Percentiles rank a stretch among this genome's conserved stretches.
phyloP scores from a whole-genome alignment of 176 grass and related monocot species.

The Oryza australiensis region DNA sequence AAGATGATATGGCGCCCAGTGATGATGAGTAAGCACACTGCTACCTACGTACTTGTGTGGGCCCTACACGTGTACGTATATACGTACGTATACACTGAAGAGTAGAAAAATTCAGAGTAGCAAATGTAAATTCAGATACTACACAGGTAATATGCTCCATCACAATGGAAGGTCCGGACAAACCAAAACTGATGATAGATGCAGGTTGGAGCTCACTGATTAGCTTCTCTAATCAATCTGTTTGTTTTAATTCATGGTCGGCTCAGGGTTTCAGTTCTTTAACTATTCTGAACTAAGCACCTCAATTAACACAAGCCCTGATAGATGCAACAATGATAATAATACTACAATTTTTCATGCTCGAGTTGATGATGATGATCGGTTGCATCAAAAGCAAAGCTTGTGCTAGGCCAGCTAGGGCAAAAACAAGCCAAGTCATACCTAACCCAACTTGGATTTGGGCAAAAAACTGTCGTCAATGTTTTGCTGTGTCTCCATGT shows the following conservation, averaged over 20 bases:
- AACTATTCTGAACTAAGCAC: neutral
- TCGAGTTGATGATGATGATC: slow-evolving; percentile 10
- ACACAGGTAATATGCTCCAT: neutral
- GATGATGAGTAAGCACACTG: neutral
- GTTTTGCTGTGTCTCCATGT: neutral
- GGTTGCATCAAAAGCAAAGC: neutral
- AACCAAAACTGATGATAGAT: neutral
- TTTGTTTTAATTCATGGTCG: neutral
- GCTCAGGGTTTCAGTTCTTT: neutral
- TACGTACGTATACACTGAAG: neutral
- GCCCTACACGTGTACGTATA: neutral
- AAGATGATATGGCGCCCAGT: neutral
- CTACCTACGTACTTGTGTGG: neutral
- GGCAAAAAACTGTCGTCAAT: neutral
- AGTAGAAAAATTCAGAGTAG: neutral
- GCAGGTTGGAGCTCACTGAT: neutral
- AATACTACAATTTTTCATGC: neutral
- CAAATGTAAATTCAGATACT: neutral
- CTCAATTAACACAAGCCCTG: neutral
- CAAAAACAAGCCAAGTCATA: slow-evolving; percentile 15
- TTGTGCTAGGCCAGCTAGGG: neutral
- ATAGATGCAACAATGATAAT: neutral
- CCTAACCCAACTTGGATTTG: slow-evolving; percentile 36
- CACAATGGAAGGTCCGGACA: neutral
- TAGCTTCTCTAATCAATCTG: neutral